Evolutionary conservation across 768 basidiomycete species (phyloP).

Genomic region (Pleurotus salmoneostramineus): DNA sequence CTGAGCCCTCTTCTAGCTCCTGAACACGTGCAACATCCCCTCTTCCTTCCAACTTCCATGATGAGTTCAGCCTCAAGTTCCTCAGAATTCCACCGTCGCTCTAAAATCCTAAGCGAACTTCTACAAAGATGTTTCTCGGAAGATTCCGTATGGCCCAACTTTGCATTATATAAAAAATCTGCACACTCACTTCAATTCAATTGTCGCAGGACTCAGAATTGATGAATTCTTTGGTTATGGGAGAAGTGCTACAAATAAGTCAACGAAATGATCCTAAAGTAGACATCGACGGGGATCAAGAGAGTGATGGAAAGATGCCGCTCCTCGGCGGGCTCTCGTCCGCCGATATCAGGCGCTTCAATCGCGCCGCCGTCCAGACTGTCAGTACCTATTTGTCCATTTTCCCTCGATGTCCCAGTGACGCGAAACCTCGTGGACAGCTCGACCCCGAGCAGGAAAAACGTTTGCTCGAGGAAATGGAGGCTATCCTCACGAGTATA

Average conservation of each 20-base stretch:
- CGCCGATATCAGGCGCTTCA: slow-evolving; percentile 1
- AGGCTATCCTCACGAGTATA: not conserved
- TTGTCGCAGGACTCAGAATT: too few relatives aligned
- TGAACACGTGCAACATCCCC: too few relatives aligned
- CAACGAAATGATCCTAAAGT: not conserved
- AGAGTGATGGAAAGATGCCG: not conserved
- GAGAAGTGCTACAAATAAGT: not conserved
- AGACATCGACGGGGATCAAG: not conserved
- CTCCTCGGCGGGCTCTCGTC: not conserved
- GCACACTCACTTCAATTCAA: too few relatives aligned
- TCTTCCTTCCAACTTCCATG: not conserved
- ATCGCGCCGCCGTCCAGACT: not conserved
- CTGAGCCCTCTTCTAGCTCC: too few relatives aligned
- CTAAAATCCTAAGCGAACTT: not conserved
- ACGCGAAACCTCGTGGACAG: not conserved
- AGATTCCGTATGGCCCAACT: not conserved
- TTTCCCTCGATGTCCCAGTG: too few relatives aligned
- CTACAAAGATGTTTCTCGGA: not conserved
- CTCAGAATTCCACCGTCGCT: not conserved
- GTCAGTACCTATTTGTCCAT: too few relatives aligned
- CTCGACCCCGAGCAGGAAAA: not conserved
- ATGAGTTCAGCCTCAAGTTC: not conserved
- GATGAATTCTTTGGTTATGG: not conserved
- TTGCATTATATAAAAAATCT: not conserved
- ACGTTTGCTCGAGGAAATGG: not conserved